Percentiles rank a stretch among this genome's conserved stretches.
Evolutionary conservation across 2,329 filamentous ascomycete genomes (phyloP).

Genomic region (Parastagonospora nodorum): DNA sequence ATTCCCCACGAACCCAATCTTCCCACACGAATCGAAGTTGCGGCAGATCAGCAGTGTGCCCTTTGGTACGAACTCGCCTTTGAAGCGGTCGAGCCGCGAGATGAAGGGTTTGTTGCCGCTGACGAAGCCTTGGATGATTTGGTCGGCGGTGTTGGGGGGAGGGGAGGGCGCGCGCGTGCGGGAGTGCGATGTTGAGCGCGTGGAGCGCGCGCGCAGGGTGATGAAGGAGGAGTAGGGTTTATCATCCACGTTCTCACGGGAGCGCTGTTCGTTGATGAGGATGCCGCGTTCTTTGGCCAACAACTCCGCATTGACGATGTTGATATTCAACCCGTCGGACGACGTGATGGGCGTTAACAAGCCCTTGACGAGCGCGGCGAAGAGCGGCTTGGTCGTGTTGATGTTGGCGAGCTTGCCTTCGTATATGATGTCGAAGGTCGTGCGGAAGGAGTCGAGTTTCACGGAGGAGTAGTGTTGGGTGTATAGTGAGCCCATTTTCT

Average conservation of each 20-base stretch:
- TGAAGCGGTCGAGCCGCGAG: conserved; percentile 73
- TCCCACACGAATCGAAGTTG: conserved; percentile 81
- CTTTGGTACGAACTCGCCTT: conserved; percentile 72
- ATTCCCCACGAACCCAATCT: conserved; percentile 79
- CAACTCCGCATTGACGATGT: conserved; percentile 80
- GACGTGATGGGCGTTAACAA: conserved; percentile 72
- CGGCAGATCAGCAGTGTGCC: conserved; percentile 78
- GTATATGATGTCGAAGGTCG: conserved; percentile 76
- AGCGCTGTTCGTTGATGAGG: conserved; percentile 74
- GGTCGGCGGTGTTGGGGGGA: conserved; percentile 46
- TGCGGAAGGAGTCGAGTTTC: conserved; percentile 56
- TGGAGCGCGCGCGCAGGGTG: conserved; percentile 64
- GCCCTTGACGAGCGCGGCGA: conserved; percentile 78
- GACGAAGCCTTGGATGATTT: conserved; percentile 69
- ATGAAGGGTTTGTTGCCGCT: conserved; percentile 70
- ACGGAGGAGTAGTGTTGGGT: conserved; percentile 71
- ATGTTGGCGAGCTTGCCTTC: conserved; percentile 74
- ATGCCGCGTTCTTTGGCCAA: conserved; percentile 79
- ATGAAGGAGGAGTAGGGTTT: conserved; percentile 72
- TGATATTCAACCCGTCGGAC: conserved; percentile 70
- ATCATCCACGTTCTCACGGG: conserved; percentile 63
- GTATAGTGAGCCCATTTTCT: conserved; percentile 79
- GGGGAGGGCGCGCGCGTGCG: conserved; percentile 36
- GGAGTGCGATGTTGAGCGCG: conserved; percentile 40
- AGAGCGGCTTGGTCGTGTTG: conserved; percentile 76